phyloP scores from a whole-genome alignment of 2,329 filamentous ascomycete species.

The Nectriaceae sp. region DNA sequence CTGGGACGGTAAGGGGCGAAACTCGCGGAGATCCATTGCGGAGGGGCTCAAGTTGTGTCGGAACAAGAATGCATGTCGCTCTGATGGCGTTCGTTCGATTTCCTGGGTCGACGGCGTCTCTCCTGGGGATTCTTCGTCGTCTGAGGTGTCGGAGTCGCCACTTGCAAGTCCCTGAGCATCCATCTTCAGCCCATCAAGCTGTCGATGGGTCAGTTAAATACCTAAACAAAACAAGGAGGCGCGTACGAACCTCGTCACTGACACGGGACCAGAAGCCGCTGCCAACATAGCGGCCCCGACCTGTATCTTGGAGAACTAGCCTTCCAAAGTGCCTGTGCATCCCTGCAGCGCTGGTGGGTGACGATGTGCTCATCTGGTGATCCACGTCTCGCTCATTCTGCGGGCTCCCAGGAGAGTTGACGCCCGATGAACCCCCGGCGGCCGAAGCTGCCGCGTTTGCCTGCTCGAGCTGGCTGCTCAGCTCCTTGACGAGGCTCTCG shows the following conservation, averaged over 20 bases:
- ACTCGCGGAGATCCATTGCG: constrained; percentile 36
- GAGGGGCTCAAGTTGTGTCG: constrained; percentile 41
- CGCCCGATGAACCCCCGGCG: constrained; percentile 29
- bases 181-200: constrained; percentile 48
- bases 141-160: constrained; percentile 40
- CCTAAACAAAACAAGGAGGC: background rate
- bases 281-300: constrained; percentile 49
- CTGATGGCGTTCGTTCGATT: constrained; percentile 42
- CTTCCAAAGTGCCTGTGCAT: constrained; percentile 48
- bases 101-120: constrained; percentile 39
- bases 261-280: constrained; percentile 58
- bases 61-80: constrained; percentile 55
- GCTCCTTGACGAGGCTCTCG: constrained; percentile 52
- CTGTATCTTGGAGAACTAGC: constrained; percentile 47
- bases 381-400: constrained; percentile 23
- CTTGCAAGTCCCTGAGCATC: constrained; percentile 36
- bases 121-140: constrained; percentile 36
- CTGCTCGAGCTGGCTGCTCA: constrained; percentile 47
- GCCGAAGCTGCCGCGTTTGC: constrained; percentile 34
- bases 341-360: constrained; percentile 3
- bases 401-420: constrained; percentile 32
- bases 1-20: constrained; percentile 56
- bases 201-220: background rate
- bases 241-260: constrained; percentile 51
- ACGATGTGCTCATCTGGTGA: constrained; percentile 2